phyloP scores from a whole-genome alignment of 169 alveolate species.

The Cryptosporidium baileyi region DNA sequence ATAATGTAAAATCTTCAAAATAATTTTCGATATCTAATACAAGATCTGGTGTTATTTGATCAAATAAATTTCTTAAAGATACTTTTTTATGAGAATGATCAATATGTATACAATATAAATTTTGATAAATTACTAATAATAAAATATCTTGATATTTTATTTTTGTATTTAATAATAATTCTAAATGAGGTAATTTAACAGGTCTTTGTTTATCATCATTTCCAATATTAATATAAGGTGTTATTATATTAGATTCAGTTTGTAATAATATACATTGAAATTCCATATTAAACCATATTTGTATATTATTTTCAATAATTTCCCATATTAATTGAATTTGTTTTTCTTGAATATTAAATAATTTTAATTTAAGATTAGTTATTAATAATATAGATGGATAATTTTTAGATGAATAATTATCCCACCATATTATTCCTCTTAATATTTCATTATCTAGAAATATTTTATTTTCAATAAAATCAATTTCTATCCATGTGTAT shows the following conservation, averaged over 20 bases:
- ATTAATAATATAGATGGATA: constrained; percentile 24
- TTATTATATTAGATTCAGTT: background rate
- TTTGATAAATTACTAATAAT: background rate
- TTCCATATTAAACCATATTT: constrained; percentile 43
- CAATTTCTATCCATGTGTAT: constrained; percentile 15
- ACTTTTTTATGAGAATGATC: background rate
- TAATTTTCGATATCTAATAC: constrained; percentile 27
- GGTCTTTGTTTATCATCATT: background rate
- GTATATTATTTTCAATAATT: background rate
- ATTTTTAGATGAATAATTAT: background rate
- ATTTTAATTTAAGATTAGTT: background rate
- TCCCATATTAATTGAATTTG: constrained; percentile 9
- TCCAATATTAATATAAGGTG: constrained; percentile 17
- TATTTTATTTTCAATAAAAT: constrained; percentile 6
- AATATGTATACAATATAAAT: constrained; percentile 36
- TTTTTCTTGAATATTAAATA: background rate
- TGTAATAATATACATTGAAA: constrained; percentile 24
- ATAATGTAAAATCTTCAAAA: constrained; percentile 20
- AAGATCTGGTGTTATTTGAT: constrained; percentile 13
- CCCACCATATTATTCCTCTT: constrained; percentile 63
- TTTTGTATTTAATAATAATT: background rate
- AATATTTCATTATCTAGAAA: background rate
- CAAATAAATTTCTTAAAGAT: constrained; percentile 21
- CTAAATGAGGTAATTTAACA: constrained; percentile 2
- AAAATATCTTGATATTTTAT: background rate